A percentile compares a stretch with the other conserved stretches of the same genome.
Evolutionary conservation across 2,329 filamentous ascomycete genomes (phyloP).

Genomic region (Colletotrichum sp.): DNA sequence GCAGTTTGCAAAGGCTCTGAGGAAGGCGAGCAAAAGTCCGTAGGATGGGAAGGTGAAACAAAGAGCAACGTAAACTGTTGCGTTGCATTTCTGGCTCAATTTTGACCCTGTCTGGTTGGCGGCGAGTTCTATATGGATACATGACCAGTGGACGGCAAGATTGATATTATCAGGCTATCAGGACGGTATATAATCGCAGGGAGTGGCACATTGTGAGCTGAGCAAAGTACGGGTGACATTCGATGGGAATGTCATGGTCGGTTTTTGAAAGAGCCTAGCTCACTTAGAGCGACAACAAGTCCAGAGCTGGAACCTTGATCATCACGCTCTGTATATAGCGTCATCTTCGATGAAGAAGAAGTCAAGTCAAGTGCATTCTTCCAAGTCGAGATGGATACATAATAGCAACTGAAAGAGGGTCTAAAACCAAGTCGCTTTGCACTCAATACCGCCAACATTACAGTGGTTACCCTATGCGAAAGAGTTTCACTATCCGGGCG

Average conservation of each 20-base stretch:
- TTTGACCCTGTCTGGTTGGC: neutral
- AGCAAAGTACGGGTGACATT: neutral
- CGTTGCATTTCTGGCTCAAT: accelerated
- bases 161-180: neutral
- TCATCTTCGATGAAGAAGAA: neutral
- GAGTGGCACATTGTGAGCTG: neutral
- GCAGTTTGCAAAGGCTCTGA: conserved; percentile 30
- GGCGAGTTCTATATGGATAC: neutral
- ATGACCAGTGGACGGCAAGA: neutral
- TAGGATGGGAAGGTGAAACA: neutral
- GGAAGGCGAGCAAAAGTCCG: neutral
- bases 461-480: neutral
- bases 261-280: neutral
- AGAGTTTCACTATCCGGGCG: no score
- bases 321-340: neutral
- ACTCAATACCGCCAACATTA: neutral
- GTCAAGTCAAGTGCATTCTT: neutral
- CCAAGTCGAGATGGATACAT: neutral
- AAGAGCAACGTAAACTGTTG: neutral
- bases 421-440: neutral
- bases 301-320: neutral
- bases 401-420: accelerated
- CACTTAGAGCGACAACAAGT: neutral
- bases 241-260: neutral
- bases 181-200: neutral